Percentiles rank a stretch among this genome's conserved stretches.
Conservation (phyloP, 345 rosid species). For the Corymbia maculata region DNA sequence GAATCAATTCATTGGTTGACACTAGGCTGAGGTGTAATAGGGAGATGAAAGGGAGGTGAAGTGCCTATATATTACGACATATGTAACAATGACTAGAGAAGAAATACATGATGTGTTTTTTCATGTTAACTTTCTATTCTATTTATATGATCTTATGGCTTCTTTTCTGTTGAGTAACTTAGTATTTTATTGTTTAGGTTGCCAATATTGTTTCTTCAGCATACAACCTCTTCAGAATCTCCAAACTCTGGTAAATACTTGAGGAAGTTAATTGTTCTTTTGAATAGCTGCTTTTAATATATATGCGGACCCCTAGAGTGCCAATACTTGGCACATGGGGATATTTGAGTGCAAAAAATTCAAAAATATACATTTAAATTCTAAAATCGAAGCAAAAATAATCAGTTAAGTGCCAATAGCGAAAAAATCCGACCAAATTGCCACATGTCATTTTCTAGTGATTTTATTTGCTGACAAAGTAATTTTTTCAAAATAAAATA, state of each 20-base stretch:
- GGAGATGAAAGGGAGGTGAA: background rate
- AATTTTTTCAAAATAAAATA: no score
- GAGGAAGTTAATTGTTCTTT: background rate
- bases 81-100: background rate
- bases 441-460: no score
- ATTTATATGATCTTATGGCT: background rate
- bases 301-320: no score
- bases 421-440: no score
- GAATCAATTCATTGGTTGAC: background rate
- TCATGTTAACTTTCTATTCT: background rate
- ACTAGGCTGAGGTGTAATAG: background rate
- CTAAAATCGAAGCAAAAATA: no score
- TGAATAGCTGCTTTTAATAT: no score
- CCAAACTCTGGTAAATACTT: slow-evolving; percentile 37
- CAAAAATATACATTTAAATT: no score
- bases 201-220: slow-evolving; percentile 61
- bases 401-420: no score
- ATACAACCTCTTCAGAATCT: slow-evolving; percentile 78
- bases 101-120: background rate
- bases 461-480: no score
- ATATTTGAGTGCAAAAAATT: no score
- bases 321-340: no score
- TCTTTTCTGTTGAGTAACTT: background rate
- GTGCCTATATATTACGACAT: background rate
- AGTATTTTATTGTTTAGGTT: slow-evolving; percentile 32